Evolutionary conservation across 2,329 filamentous ascomycete genomes (phyloP).

Genomic region (Dothistroma septosporum): DNA sequence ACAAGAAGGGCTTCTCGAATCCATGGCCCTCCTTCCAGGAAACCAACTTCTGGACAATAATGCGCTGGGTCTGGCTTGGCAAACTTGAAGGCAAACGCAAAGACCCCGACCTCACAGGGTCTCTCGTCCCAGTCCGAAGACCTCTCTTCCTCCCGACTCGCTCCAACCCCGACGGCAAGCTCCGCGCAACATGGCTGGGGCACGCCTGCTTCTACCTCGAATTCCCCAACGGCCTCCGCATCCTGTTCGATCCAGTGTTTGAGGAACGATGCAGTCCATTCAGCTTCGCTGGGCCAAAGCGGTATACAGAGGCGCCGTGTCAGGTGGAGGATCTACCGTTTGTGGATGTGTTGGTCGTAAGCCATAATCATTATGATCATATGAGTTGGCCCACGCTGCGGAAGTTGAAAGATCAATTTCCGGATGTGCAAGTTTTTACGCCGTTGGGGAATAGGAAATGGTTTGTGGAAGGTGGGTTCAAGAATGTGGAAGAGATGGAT

Average conservation of each 20-base stretch:
- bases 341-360: conserved; percentile 72
- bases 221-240: conserved; percentile 78
- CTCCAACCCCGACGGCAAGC: conserved; percentile 45
- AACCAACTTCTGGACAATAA: conserved; percentile 33
- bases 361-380: conserved; percentile 88
- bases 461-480: conserved; percentile 68
- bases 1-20: conserved; percentile 54
- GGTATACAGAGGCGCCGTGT: conserved; percentile 75
- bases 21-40: conserved; percentile 54
- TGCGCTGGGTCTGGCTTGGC: conserved; percentile 41
- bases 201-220: conserved; percentile 93
- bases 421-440: conserved; percentile 81
- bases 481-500: conserved; percentile 81
- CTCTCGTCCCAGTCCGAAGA: conserved; percentile 62
- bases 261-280: conserved; percentile 81
- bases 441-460: conserved; percentile 77
- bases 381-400: conserved; percentile 71
- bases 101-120: conserved; percentile 59
- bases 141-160: conserved; percentile 64
- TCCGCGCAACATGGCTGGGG: conserved; percentile 90
- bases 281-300: conserved; percentile 62
- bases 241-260: conserved; percentile 92
- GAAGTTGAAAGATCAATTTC: conserved; percentile 66
- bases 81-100: conserved; percentile 47
- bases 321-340: conserved; percentile 70